phyloP scores from a whole-genome alignment of 345 rosid genomes.

The Populus ilicifolia region DNA sequence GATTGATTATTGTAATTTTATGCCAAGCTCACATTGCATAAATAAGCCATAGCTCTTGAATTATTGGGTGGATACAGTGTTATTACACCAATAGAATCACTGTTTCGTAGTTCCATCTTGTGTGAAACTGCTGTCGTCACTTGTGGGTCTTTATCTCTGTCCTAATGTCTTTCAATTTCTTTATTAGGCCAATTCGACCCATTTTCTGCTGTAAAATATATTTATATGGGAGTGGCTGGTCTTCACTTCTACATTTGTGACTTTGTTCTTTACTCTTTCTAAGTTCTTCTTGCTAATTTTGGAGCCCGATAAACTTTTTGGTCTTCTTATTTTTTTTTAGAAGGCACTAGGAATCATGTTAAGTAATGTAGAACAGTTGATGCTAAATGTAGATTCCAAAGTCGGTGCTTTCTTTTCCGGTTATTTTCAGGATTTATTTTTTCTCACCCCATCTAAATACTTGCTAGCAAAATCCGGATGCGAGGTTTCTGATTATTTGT shows the following conservation, averaged over 20 bases:
- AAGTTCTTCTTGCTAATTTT: background rate
- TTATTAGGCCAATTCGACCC: background rate
- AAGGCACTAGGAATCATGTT: conserved; percentile 7
- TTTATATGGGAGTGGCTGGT: background rate
- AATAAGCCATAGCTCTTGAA: background rate
- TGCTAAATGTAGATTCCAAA: conserved; percentile 18
- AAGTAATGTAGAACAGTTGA: conserved; percentile 14
- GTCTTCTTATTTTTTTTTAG: background rate
- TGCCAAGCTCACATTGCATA: background rate
- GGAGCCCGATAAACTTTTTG: background rate
- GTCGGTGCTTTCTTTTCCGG: conserved; percentile 8
- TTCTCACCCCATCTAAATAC: background rate
- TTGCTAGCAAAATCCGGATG: background rate
- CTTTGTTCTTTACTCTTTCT: background rate
- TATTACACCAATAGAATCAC: background rate
- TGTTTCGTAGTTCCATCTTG: background rate
- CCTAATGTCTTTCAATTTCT: conserved; percentile 12
- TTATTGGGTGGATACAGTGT: background rate
- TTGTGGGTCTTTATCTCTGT: conserved; percentile 24
- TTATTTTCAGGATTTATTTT: background rate
- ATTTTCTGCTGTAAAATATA: background rate
- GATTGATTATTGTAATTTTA: background rate
- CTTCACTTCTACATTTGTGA: background rate
- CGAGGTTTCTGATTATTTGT: background rate
- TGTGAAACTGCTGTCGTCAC: conserved; percentile 20